A percentile compares a stretch with the other conserved stretches of the same genome.
Evolutionary conservation across 169 alveolate species (phyloP).

Genomic region (Eimeria sp.): DNA sequence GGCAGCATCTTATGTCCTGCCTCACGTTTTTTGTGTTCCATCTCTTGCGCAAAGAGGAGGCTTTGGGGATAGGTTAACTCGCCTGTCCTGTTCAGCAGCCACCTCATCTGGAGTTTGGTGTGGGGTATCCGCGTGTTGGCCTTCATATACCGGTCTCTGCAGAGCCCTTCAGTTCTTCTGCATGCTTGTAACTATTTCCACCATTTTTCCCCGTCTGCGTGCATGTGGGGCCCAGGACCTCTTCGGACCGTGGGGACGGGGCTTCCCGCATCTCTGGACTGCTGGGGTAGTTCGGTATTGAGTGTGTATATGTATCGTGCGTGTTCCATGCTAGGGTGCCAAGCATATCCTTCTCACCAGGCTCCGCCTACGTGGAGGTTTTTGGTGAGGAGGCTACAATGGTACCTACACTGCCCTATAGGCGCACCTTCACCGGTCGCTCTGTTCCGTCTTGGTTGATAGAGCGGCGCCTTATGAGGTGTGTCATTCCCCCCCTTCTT

Average conservation of each 20-base stretch:
- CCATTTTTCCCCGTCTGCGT: not conserved
- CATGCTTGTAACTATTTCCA: not conserved
- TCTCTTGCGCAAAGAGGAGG: not conserved
- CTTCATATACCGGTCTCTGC: not conserved
- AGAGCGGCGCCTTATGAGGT: constrained; percentile 25
- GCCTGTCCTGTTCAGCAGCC: not conserved
- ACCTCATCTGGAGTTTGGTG: not conserved
- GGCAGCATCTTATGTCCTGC: not conserved
- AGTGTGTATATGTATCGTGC: too few species aligned
- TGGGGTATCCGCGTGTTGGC: not conserved
- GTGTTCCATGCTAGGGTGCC: not conserved
- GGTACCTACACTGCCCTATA: constrained; percentile 28
- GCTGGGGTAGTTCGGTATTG: not conserved
- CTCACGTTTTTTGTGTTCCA: not conserved
- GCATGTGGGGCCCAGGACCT: not conserved
- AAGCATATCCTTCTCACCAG: constrained; percentile 59
- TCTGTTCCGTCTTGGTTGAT: not conserved
- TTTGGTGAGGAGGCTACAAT: constrained; percentile 38
- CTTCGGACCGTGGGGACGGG: not conserved
- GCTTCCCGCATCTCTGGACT: not conserved
- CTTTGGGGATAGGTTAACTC: too few species aligned
- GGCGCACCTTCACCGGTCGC: constrained; percentile 59
- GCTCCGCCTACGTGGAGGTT: not conserved
- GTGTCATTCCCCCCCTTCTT: not conserved
- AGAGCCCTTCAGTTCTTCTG: not conserved